Evolutionary conservation across 1,284 basidiomycete genomes (phyloP), one percentile per base, ranked within the genome.

Genomic region (Fistulinella cinereoalba): DNA sequence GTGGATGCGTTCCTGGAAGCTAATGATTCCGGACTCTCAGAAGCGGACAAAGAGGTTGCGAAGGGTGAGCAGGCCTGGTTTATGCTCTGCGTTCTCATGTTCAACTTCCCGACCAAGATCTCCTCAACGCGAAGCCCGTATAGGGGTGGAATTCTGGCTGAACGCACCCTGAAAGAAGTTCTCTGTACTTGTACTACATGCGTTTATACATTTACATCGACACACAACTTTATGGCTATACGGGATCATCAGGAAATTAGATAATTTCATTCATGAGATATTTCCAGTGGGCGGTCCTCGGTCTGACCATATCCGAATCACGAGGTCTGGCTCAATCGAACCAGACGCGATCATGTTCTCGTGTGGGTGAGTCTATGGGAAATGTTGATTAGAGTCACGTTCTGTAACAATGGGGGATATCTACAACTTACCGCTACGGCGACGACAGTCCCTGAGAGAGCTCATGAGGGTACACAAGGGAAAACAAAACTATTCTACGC

Each of bases 1-100:
- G 89, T 92, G 44, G 92, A 96, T 63, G 92, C 92, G 3, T 95
- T 95, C 76, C 72, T 96, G 43, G 92, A 95, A 61, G 92, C 84
- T 12, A 85, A 95, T 62, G 92, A 93, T 69, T 85, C 85, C 22
- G 91, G 91, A 3, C 71, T 95, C 43, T 85, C 87, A 18, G 89
- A 90, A 44, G 88, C 86, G 16, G 88, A 94, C 63, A 85, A 89
- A 67, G 81, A 85, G 60, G 77, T 88, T n/a, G 88, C 86, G 4
- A 82, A 88, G 69, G 86, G 85, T 86, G 53, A 53, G 70, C 57
- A 24, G 37, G 19, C 11, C 19, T 12, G 0, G 13, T 25, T 6
- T 0, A 13, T 21, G 19, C 27, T 16, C 28, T 32, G n/a, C n/a
- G 15, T 21, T 21, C 37, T 56, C 10, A 61, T 16, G 21, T 16